Evolutionary conservation across 1,284 basidiomycete genomes (phyloP), one percentile per base, ranked within the genome.

Genomic region (Porphyrellus sp.): DNA sequence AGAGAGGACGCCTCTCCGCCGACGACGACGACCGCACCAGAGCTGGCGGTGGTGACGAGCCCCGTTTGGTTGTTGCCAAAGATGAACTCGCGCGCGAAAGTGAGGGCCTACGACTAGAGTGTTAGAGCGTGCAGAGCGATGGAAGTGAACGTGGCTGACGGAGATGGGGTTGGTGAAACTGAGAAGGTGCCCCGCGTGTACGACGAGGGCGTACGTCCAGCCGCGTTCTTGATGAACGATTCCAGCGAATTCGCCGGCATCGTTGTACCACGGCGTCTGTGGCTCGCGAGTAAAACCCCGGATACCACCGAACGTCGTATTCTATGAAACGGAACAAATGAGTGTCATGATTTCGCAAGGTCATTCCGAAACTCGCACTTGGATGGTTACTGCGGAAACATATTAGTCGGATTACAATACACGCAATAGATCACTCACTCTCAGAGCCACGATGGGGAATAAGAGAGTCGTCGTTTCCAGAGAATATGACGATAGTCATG

Each of bases 281-380:
- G 86, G 86, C 53, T 77, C 76, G 42, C 78, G 73, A 6, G 83
- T 80, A 63, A 89, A 89, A 4, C 86, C 86, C 65, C 82, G 84
- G 38, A 82, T 82, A 13, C 82, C 85, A 31, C 85, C 85, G 59
- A 88, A 89, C 0, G 86, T 86, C 9, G 83, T 86, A 59, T 89
- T 89, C 82, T 86, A 40, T 5, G 8, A 28, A 43, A 44, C 40
- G 13, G 6, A 24, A 42, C 18, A 30, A n/a, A 33, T 58, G n/a
- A 48, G 56, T 28, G 12, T 27, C 24, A 28, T 30, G 13, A 24
- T 18, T 35, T 52, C 21, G 8, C n/a, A 37, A 8, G 4, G 24
- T n/a, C 6, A 16, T 23, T 25, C 3, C 33, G 34, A 34, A 30
- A 41, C n/a, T 42, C 65, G 34, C 61, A 81, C 82, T 68, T 86